Evolutionary conservation across 768 basidiomycete genomes (phyloP).

Genomic region (Pholiota microspora): DNA sequence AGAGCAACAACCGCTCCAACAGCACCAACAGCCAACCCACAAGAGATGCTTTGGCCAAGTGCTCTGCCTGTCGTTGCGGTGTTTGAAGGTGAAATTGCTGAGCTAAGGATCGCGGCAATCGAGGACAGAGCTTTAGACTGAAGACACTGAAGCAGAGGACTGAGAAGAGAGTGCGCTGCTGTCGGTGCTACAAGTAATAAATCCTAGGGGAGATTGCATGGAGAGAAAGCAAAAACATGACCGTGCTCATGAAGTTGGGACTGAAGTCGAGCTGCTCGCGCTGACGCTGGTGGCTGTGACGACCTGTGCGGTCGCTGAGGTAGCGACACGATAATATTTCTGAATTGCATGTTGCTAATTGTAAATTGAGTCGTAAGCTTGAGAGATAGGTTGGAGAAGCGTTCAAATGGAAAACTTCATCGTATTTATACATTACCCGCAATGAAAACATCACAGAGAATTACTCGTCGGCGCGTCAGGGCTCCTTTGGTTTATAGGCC

Average conservation of each 20-base stretch:
- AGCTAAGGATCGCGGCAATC: background rate
- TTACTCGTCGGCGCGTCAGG: too few species aligned
- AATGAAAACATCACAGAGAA: too few species aligned
- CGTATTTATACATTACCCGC: too few species aligned
- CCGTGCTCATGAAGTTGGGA: background rate
- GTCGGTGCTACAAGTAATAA: background rate
- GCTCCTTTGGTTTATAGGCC: too few species aligned
- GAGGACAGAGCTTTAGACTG: background rate
- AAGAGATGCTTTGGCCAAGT: background rate
- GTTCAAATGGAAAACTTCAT: too few species aligned
- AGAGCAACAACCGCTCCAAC: background rate
- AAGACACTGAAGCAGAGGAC: background rate
- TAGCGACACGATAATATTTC: background rate
- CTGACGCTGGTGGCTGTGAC: background rate
- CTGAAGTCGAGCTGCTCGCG: background rate
- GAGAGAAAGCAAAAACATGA: background rate
- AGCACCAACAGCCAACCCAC: background rate
- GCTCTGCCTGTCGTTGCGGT: background rate
- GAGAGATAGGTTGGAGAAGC: too few species aligned
- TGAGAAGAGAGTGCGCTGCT: background rate
- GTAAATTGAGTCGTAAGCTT: too few species aligned
- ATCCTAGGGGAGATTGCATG: background rate
- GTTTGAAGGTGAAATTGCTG: background rate
- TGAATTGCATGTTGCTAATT: slow-evolving; percentile 5
- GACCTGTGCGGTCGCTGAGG: background rate